Base-by-base conservation (phyloP, 1,139 yeast genomes). In the Taphrina populina region DNA sequence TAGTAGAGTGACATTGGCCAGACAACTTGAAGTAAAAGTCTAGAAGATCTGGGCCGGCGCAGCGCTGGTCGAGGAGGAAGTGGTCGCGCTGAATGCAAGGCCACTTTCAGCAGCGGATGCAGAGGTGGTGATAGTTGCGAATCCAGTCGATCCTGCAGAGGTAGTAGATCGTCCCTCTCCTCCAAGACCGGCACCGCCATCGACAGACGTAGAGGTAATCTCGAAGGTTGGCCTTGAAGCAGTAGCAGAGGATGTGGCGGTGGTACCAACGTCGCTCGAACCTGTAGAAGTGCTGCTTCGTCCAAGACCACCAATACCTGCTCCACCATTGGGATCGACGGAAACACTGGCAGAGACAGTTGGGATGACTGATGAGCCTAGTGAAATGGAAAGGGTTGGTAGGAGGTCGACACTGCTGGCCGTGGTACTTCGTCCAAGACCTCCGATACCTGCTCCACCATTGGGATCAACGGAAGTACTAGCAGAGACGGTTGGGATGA, bases 151-250 rank as follows among this genome's bases (percentile, higher is more conserved):
- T 17, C 24, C 17, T 6, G 39, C 7, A 6, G 10, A 15, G 8
- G 43, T 37, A 10, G 30, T 37, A 11, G 43, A 37, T 37, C 43
- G 43, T 11, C 43, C 43, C 13, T 37, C 4, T 7, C 17, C 43
- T 4, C 15, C 30, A 8, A 37, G 13, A 2, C 43, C 43, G 3
- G 17, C 43, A 3, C 43, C 43, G 6, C 43, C 43, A 10, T 4
- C n/a, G 7, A 13, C 17, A 3, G 11, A 27, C 15, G 29, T 5
- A 4, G 29, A 8, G 5, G 17, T 15, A 21, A 29, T 23, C 6
- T 29, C 24, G 15, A 19, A 21, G 5, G 43, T 11, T 2, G 43
- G 13, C 3, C 6, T 24, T 7, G 15, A 11, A 15, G 21, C 21
- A 35, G 39, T 4, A 10, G 15, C 6, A 7, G 36, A 33, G 15